Conservation (phyloP, 495 filamentous ascomycete genomes). For the Lasiosphaeria ovina region DNA sequence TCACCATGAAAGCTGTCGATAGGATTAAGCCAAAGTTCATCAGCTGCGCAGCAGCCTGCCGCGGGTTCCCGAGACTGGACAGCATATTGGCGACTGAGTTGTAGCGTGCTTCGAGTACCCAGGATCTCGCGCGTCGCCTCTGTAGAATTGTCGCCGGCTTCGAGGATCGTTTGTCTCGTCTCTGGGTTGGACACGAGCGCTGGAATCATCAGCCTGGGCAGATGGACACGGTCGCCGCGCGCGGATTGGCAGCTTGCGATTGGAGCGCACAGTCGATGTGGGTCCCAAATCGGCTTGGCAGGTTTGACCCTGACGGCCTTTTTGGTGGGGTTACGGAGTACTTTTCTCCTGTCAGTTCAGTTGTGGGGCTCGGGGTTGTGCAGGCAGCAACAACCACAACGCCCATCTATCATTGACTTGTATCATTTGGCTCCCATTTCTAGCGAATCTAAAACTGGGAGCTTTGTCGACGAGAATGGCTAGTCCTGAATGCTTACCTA, state of each 20-base stretch:
- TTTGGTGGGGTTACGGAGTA: neutral
- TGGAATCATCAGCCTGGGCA: neutral
- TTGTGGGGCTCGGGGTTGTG: too few species aligned
- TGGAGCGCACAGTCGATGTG: constrained; percentile 19
- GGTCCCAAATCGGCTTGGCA: neutral
- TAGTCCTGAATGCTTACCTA: too few species aligned
- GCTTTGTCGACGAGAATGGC: too few species aligned
- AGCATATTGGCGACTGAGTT: constrained; percentile 57
- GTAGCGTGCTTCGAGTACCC: neutral
- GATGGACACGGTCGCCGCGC: constrained; percentile 23
- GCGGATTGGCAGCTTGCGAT: constrained; percentile 24
- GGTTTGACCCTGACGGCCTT: too few species aligned
- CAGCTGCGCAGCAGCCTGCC: constrained; percentile 81
- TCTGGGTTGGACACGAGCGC: neutral
- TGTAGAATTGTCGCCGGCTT: constrained; percentile 7
- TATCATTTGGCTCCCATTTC: too few species aligned
- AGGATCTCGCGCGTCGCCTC: neutral
- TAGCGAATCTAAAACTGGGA: too few species aligned
- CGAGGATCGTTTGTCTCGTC: neutral
- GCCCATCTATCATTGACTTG: too few species aligned
- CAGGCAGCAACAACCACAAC: too few species aligned
- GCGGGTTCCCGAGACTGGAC: constrained; percentile 69
- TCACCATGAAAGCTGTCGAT: constrained; percentile 87
- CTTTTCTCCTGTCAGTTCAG: neutral
- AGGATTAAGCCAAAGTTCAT: constrained; percentile 95